phyloP scores from a whole-genome alignment of 2,329 filamentous ascomycete species.

The Epichloe aotearoae region DNA sequence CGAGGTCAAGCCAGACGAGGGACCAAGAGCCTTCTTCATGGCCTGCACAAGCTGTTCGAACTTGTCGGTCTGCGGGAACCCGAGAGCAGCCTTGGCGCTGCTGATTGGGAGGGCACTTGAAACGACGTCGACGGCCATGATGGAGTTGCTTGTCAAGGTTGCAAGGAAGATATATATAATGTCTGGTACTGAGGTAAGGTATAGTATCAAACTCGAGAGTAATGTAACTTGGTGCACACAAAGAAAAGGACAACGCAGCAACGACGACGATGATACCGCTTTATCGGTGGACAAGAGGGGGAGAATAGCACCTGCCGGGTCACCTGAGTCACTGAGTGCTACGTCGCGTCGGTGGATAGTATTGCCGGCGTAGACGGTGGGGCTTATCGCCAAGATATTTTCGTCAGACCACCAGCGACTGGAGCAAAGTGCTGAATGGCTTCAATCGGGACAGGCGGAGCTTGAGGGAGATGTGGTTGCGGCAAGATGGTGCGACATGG shows the following conservation, averaged over 20 bases:
- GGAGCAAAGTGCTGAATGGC: neutral
- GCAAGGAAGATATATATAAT: neutral
- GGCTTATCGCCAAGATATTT: conserved; percentile 8
- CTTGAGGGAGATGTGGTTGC: conserved; percentile 3
- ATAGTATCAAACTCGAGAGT: neutral
- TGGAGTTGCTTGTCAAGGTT: conserved; percentile 8
- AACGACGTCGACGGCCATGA: conserved; percentile 23
- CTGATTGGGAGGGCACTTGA: conserved; percentile 13
- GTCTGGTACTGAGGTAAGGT: neutral
- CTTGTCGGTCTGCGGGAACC: conserved; percentile 21
- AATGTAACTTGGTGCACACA: neutral
- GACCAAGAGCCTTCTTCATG: conserved; percentile 64
- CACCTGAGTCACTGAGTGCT: conserved; percentile 14
- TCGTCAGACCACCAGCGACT: neutral
- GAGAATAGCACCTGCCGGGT: conserved; percentile 8
- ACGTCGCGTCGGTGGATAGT: conserved; percentile 15
- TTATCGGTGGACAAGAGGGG: conserved; percentile 4
- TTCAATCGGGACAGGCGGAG: conserved; percentile 1
- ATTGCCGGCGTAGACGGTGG: conserved; percentile 17
- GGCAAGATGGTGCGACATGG: neutral
- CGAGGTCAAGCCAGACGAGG: conserved; percentile 69
- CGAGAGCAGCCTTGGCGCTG: conserved; percentile 12
- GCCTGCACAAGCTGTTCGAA: conserved; percentile 61
- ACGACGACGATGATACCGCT: conserved; percentile 4
- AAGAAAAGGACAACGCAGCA: conserved; percentile 14